Conservation (phyloP, 495 filamentous ascomycete genomes). For the Xylaria castorea region DNA sequence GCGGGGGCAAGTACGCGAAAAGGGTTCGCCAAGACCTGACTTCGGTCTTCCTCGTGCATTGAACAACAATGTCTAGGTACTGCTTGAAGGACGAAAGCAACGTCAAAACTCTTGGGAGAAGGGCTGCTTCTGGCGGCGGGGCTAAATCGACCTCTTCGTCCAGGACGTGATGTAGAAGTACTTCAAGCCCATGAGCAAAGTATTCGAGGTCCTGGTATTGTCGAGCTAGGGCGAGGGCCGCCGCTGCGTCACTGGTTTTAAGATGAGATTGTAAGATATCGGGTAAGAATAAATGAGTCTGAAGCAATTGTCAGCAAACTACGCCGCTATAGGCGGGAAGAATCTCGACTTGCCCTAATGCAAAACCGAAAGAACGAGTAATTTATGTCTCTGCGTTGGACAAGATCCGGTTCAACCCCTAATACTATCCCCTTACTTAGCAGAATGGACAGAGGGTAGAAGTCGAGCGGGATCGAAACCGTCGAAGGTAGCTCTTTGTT, state of each 20-base stretch:
- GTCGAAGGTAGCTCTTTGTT: slow-evolving; percentile 66
- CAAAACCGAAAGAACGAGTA: slow-evolving; percentile 87
- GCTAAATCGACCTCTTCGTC: slow-evolving; percentile 89
- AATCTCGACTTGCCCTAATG: slow-evolving; percentile 67
- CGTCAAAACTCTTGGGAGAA: slow-evolving; percentile 84
- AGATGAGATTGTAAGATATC: slow-evolving; percentile 82
- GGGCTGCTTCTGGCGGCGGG: slow-evolving; percentile 70
- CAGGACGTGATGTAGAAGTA: slow-evolving; percentile 90
- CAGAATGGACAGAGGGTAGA: slow-evolving; percentile 90
- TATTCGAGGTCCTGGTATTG: slow-evolving; percentile 86
- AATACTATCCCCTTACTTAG: slow-evolving; percentile 85
- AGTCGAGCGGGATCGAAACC: slow-evolving; percentile 76
- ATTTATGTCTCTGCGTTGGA: slow-evolving; percentile 85
- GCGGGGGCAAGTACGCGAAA: slow-evolving; percentile 86
- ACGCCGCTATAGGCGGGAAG: background rate
- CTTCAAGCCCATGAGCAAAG: slow-evolving; percentile 90
- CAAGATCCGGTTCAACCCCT: slow-evolving; percentile 89
- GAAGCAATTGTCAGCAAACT: slow-evolving; percentile 30
- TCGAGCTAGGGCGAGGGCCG: slow-evolving; percentile 78
- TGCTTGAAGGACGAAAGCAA: slow-evolving; percentile 88
- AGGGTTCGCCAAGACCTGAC: slow-evolving; percentile 93
- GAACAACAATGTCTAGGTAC: slow-evolving; percentile 94
- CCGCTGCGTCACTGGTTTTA: slow-evolving; percentile 69
- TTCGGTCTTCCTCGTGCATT: slow-evolving; percentile 97
- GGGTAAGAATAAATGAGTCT: slow-evolving; percentile 91